A percentile compares a stretch with the other conserved stretches of the same genome.
phyloP scores from a whole-genome alignment of 2,329 filamentous ascomycete genomes.

The Penicillium expansum region DNA sequence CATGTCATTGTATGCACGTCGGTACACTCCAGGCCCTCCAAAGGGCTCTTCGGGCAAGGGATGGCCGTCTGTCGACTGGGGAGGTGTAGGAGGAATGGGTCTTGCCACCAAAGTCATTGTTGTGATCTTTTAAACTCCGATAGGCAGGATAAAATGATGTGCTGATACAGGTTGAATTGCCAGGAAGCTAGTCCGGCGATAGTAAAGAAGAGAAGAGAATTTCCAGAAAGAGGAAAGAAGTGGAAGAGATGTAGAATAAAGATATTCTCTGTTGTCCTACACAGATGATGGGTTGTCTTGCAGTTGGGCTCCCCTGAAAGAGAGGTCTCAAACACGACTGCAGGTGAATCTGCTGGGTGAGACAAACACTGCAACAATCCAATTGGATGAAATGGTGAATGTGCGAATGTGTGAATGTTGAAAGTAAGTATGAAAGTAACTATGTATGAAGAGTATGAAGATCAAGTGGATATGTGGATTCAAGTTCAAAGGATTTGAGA shows the following conservation, averaged over 20 bases:
- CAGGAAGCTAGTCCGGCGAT: slow-evolving; percentile 7
- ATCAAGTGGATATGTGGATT: background rate
- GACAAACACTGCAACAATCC: slow-evolving; percentile 18
- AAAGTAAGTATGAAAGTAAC: background rate
- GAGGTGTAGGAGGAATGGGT: slow-evolving; percentile 31
- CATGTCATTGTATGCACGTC: slow-evolving; percentile 8
- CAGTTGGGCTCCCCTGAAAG: slow-evolving; percentile 14
- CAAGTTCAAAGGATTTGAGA: background rate
- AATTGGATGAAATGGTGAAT: slow-evolving; percentile 6
- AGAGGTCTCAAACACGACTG: slow-evolving; percentile 19
- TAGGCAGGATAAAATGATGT: slow-evolving; percentile 8
- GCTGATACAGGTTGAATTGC: slow-evolving; percentile 1
- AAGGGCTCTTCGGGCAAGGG: slow-evolving; percentile 15
- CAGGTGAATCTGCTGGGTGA: slow-evolving; percentile 12
- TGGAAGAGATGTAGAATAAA: slow-evolving; percentile 19
- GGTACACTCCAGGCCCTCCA: slow-evolving; percentile 16
- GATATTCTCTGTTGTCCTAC: slow-evolving; percentile 16
- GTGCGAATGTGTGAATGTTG: background rate
- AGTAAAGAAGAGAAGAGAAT: slow-evolving; percentile 8
- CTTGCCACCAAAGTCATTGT: slow-evolving; percentile 14
- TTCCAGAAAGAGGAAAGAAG: slow-evolving; percentile 26
- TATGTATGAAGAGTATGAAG: slow-evolving; percentile 2
- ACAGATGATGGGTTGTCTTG: slow-evolving; percentile 8
- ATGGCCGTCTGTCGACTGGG: slow-evolving; percentile 28
- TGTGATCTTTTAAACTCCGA: background rate